Conservation (phyloP, 2,329 filamentous ascomycete genomes). For the Pseudogymnoascus sp. region DNA sequence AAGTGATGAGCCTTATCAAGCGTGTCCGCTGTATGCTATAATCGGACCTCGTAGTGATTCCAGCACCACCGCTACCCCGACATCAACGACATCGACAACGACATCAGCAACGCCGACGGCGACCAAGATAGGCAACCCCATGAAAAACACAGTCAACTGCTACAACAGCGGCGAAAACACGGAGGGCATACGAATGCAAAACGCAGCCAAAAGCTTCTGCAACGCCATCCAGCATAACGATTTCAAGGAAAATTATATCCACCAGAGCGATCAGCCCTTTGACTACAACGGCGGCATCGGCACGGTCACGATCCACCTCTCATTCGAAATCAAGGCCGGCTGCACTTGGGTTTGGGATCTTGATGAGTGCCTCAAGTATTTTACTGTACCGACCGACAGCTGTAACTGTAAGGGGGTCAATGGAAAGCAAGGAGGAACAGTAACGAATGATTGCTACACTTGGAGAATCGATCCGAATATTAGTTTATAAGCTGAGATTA, state of each 20-base stretch:
- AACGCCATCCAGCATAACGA: not conserved
- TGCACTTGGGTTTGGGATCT: constrained; percentile 18
- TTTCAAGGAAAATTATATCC: not conserved
- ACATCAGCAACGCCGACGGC: no score
- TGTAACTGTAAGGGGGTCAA: constrained; percentile 21
- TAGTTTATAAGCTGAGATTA: not conserved
- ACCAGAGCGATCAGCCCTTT: not conserved
- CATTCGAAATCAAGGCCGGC: constrained; percentile 13
- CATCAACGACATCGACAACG: no score
- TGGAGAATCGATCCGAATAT: no score
- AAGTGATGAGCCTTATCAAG: no score
- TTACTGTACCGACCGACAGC: constrained; percentile 20
- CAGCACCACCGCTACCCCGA: not conserved
- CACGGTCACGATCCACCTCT: constrained; percentile 11
- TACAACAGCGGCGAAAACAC: not conserved
- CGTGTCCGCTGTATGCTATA: no score
- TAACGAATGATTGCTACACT: constrained; percentile 17
- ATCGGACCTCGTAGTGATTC: no score
- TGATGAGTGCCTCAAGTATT: constrained; percentile 21
- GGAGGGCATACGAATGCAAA: not conserved
- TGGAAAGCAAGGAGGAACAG: constrained; percentile 21
- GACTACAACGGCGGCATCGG: constrained; percentile 10
- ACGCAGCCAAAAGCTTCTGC: not conserved
- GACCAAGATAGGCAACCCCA: not conserved
- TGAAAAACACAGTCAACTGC: not conserved